Evolutionary conservation across 495 filamentous ascomycete species (phyloP).

Genomic region (Bryoglossum gracile): DNA sequence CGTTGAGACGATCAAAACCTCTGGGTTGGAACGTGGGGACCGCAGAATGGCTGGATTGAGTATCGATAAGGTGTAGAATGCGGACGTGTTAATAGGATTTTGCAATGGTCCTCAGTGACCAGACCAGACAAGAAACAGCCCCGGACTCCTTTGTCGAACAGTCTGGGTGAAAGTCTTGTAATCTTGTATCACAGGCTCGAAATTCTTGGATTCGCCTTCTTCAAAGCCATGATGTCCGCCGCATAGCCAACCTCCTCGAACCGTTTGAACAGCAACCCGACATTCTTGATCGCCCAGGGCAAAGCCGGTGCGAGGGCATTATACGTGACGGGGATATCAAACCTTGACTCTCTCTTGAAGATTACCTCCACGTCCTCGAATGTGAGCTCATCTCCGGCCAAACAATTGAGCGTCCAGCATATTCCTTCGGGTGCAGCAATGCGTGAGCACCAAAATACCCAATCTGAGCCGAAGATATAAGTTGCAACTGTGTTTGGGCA

Average conservation of each 20-base stretch:
- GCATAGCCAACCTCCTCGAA: constrained; percentile 46
- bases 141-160: background rate
- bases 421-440: constrained; percentile 36
- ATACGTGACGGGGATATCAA: constrained; percentile 28
- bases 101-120: too few species aligned
- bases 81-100: too few species aligned
- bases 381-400: constrained; percentile 39
- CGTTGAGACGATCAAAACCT: too few species aligned
- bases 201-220: constrained; percentile 31
- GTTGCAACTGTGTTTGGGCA: constrained; percentile 38
- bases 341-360: constrained; percentile 32
- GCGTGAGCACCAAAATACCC: constrained; percentile 56
- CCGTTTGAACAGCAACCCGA: constrained; percentile 42
- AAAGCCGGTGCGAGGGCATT: constrained; percentile 30
- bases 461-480: constrained; percentile 52
- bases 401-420: constrained; percentile 30
- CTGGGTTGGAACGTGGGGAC: too few species aligned
- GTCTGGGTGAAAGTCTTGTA: constrained; percentile 26
- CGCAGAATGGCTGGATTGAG: too few species aligned
- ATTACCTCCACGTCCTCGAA: constrained; percentile 30
- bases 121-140: background rate
- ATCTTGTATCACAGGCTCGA: too few species aligned
- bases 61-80: too few species aligned
- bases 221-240: constrained; percentile 32
- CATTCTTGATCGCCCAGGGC: constrained; percentile 30